phyloP scores from a whole-genome alignment of 306 rosid species.

The Malus asiatica region DNA sequence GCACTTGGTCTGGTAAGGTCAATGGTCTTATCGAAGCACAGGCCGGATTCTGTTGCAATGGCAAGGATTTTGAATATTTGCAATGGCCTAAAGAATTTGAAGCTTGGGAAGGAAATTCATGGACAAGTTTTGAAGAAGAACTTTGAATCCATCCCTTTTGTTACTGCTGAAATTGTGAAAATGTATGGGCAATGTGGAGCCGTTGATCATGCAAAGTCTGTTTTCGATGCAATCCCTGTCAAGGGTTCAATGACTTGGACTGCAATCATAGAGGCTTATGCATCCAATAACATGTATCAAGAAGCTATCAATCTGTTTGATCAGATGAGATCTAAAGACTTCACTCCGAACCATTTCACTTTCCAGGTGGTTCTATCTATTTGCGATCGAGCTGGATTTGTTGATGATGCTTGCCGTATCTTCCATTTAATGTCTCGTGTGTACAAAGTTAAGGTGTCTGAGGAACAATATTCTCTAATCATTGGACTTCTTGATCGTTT shows the following conservation, averaged over 20 bases:
- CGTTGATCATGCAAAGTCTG: slow-evolving; percentile 38
- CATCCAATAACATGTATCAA: slow-evolving; percentile 34
- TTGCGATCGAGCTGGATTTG: slow-evolving; percentile 63
- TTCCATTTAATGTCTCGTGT: slow-evolving; percentile 43
- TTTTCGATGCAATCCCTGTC: slow-evolving; percentile 41
- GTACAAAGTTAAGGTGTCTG: slow-evolving; percentile 44
- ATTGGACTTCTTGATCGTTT: slow-evolving; percentile 46
- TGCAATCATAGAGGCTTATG: slow-evolving; percentile 62
- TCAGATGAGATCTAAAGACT: slow-evolving; percentile 37
- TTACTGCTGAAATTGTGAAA: slow-evolving; percentile 52
- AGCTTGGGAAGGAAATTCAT: slow-evolving; percentile 73
- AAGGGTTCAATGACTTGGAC: slow-evolving; percentile 85
- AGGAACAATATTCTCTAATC: slow-evolving; percentile 43
- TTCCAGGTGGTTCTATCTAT: slow-evolving; percentile 52
- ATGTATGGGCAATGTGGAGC: slow-evolving; percentile 59
- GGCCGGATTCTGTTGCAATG: slow-evolving; percentile 62
- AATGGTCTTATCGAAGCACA: slow-evolving; percentile 55
- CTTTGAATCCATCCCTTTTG: slow-evolving; percentile 43
- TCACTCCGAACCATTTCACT: slow-evolving; percentile 55
- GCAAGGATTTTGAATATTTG: slow-evolving; percentile 57
- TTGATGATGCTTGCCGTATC: slow-evolving; percentile 50
- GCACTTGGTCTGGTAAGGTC: slow-evolving; percentile 56
- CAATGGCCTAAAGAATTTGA: slow-evolving; percentile 35
- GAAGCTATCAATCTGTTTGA: slow-evolving; percentile 52
- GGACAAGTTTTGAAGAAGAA: slow-evolving; percentile 59